Conservation (phyloP, 2,329 filamentous ascomycete genomes). For the Shiraia sp. region DNA sequence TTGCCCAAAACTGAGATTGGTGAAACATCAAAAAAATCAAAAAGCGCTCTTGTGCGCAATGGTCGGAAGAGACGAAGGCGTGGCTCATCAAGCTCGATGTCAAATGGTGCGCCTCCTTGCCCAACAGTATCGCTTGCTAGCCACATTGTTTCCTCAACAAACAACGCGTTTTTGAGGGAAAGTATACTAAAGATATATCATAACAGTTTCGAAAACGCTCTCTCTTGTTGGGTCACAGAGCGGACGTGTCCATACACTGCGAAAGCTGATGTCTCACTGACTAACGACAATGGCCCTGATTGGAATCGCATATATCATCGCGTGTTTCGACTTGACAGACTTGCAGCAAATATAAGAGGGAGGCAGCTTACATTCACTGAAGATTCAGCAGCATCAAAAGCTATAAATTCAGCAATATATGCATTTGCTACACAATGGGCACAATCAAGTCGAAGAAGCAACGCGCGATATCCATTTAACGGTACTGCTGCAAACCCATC, state of each 20-base stretch:
- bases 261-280: constrained; percentile 28
- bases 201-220: constrained; percentile 57
- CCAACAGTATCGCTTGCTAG: constrained; percentile 26
- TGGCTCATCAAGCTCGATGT: constrained; percentile 22
- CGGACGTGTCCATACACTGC: constrained; percentile 57
- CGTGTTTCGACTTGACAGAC: constrained; percentile 54
- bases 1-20: constrained; percentile 4
- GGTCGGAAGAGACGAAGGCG: constrained; percentile 31
- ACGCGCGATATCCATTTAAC: constrained; percentile 34
- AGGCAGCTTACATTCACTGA: constrained; percentile 48
- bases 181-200: constrained; percentile 57
- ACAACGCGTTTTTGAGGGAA: constrained; percentile 48
- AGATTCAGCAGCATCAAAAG: constrained; percentile 51
- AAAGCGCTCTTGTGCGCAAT: constrained; percentile 11
- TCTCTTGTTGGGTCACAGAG: constrained; percentile 60
- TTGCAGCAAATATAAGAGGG: constrained; percentile 47
- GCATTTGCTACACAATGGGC: constrained; percentile 59
- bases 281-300: constrained; percentile 44
- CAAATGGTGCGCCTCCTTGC: constrained; percentile 22
- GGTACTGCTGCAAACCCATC: not conserved
- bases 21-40: constrained; percentile 7
- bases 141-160: constrained; percentile 39
- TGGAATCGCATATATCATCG: constrained; percentile 59
- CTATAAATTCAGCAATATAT: constrained; percentile 56
- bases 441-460: constrained; percentile 31